Base-by-base conservation (phyloP, 768 basidiomycete species). In the Suillus variegatus region DNA sequence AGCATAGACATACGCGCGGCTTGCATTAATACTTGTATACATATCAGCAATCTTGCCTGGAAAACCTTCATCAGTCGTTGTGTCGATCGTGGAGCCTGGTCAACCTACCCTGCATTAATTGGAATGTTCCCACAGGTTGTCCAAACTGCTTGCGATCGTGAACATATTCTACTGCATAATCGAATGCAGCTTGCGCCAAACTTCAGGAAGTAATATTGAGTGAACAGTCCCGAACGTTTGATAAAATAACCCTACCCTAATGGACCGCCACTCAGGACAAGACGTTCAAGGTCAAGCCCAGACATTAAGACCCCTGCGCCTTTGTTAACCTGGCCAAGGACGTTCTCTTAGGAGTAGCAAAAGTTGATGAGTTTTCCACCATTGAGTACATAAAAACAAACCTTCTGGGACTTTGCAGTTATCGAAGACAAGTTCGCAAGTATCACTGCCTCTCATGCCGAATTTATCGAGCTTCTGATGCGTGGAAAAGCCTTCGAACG, bases 371-470 rank as follows among this genome's bases (percentile, higher is more conserved):
- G 22, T 28, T 41, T 43, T 28, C 47, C 16, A 40, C 32, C 7
- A 25, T 4, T 20, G 61, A 8, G 32, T 36, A 36, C 20, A 54
- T 57, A 25, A n/a, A 25, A 61, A 66, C 81, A 58, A 63, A 94
- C 94, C 92, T 73, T 92, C 88, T 1, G 96, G 94, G 4, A 98
- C 91, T 70, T 90, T 85, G 69, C 94, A 96, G 69, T 94, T 85
- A 69, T 97, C 93, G 65, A 98, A 97, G 22, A 96, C 88, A 28
- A 97, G 80, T 74, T 98, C 96, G 68, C 94, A 94, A 3, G 96
- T 98, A 70, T 97, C 95, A 66, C 92, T 94, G 46, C 96, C 96
- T 70, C 96, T 82, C 96, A 98, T 98, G 1, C 96, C 96, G 72
- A 97, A 89, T 76, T 98, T 98, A 76, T 98, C 96, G 25, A 98